Base-by-base conservation (phyloP, 352 stramenopile species). In the Elongisporangium senticosum region DNA sequence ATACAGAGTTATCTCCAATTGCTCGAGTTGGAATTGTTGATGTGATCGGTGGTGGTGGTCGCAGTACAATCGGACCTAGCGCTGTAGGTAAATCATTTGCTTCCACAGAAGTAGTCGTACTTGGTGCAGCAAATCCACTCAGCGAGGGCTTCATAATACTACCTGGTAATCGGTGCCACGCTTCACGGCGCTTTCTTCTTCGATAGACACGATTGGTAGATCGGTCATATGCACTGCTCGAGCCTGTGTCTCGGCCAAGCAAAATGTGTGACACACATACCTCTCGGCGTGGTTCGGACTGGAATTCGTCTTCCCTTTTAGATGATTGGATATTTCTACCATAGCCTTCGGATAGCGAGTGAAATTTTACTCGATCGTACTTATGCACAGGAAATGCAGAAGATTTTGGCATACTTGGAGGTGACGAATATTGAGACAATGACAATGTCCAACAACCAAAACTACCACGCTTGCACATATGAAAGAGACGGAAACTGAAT, bases 361-460 rank as follows among this genome's bases (percentile, higher is more conserved):
- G 56, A 3, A 80, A 64, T 23, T 67, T 64, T 14, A 75, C 62
- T 5, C 49, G 61, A 3, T 77, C 68, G 37, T 67, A 73, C 28
- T 63, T 6, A 37, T 62, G 48, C 22, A 59, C 28, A 6, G 65
- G 54, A 19, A 60, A 28, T 6, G 51, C 48, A 33, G 52, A 33
- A 2, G 62, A 58, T 51, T 59, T 63, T 11, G 61, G 23, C 51
- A 63, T 67, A 21, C 63, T 51, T 10, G 64, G 62, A 4, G 71
- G 62, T 20, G 71, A 76, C 14, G 61, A 19, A 15, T 55, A 51
- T 48, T 52, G 58, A 1, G 43, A 53, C 53, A 22, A 75, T 40
- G 17, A 68, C n/a, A 87, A 61, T 53, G 59, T 75, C 77, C 79
- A 89, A 33, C 74, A 73, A 0, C 77, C 79, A 6, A 91, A 51